Evolutionary conservation across 1,284 basidiomycete genomes (phyloP), one percentile per base, ranked within the genome.

Genomic region (Cryptococcus sp.): DNA sequence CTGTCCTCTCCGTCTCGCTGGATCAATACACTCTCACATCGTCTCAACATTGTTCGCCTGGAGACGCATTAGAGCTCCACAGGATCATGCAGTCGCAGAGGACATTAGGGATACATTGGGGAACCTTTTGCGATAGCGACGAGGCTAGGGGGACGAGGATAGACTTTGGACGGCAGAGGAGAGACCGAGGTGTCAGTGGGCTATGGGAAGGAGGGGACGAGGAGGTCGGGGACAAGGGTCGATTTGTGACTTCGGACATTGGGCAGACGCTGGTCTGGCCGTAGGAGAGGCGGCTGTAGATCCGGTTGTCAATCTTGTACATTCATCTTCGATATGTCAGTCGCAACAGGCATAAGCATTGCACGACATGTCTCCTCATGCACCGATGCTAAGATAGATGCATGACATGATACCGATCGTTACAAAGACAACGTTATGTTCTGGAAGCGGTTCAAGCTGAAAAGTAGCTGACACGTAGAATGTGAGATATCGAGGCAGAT

Each of bases 11-110:
- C 16, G 58, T 74, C 43, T 68, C 65, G 6, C 55, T 74, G 18
- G 66, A 74, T 49, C 71, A 72, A 57, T 72, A 74, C 54, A 67
- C 66, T n/a, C 55, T 74, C 39, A 74, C 72, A 11, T 69, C 67
- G 12, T 60, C 65, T 3, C 59, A 64, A 45, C 72, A 74, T 45
- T 72, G 69, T 46, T 69, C 67, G 26, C 67, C 72, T 2, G 64
- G 56, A 35, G 72, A 74, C 51, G 62, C 67, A 7, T 47, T 72
- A n/a, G 65, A 64, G 43, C 68, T 74, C 23, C 66, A 69, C 45
- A 38, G 48, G 33, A 54, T 65, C 10, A 52, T 74, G 38, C n/a
- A 52, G 21, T 54, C 61, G 11, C 45, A 60, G 31, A 53, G 69
- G n/a, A 57, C 56, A 5, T 24, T 74, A 22, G 72, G 66, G 9